Conservation (phyloP, 176 grass and related monocot species). For the Pharus latifolius region DNA sequence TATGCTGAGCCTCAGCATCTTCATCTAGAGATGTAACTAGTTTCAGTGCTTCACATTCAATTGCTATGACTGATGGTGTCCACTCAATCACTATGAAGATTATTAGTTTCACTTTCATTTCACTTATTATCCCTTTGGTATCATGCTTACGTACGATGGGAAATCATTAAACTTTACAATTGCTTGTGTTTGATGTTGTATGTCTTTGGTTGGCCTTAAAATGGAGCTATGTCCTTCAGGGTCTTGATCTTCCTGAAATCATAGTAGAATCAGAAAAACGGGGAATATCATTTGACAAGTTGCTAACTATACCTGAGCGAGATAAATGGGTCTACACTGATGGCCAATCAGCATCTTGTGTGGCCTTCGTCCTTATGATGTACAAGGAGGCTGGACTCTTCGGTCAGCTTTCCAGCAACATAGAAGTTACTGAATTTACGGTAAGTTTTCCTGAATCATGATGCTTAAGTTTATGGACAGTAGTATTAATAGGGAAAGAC, state of each 20-base stretch:
- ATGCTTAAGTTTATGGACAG: not conserved
- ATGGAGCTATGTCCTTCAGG: conserved; percentile 40
- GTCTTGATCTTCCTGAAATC: conserved; percentile 79
- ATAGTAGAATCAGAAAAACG: conserved; percentile 86
- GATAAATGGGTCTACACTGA: conserved; percentile 83
- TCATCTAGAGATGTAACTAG: not conserved
- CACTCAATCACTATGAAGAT: not conserved
- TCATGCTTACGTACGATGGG: not conserved
- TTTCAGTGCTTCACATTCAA: not conserved
- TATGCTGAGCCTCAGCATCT: not conserved
- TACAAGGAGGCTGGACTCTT: conserved; percentile 96
- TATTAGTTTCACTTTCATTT: not conserved
- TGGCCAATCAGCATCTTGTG: conserved; percentile 87
- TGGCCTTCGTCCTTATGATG: conserved; percentile 83
- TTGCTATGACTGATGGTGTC: not conserved
- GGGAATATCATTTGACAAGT: conserved; percentile 80
- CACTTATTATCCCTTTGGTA: not conserved
- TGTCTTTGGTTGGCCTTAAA: not conserved
- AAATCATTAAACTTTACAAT: not conserved
- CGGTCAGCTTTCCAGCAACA: conserved; percentile 37
- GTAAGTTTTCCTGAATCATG: conserved; percentile 35
- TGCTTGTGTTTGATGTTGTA: not conserved
- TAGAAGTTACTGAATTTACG: conserved; percentile 93
- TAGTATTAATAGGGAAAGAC: not conserved
- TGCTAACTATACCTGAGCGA: conserved; percentile 75